Conservation (phyloP, 805 yeast genomes). For the Barnettozyma wickerhamii region DNA sequence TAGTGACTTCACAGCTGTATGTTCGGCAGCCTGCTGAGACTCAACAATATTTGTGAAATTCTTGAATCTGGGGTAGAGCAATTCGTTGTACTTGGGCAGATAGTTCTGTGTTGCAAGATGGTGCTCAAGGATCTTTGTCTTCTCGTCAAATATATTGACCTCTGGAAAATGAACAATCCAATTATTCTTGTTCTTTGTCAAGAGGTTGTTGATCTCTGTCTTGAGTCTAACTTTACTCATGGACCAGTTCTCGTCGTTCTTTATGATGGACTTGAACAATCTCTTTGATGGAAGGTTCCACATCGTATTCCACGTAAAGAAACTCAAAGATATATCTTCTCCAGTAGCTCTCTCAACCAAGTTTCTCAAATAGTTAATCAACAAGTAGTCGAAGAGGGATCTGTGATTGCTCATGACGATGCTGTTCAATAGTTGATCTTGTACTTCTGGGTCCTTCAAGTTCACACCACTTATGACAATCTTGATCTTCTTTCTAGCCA, state of each 20-base stretch:
- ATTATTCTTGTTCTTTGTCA: slow-evolving; percentile 35
- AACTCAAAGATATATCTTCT: slow-evolving; percentile 34
- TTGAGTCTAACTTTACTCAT: slow-evolving; percentile 33
- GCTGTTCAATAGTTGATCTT: slow-evolving; percentile 30
- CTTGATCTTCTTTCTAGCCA: slow-evolving; percentile 22
- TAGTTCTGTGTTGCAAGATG: slow-evolving; percentile 51
- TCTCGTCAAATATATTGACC: slow-evolving; percentile 62
- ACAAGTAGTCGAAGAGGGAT: slow-evolving; percentile 61
- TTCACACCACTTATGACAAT: slow-evolving; percentile 25
- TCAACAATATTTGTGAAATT: slow-evolving; percentile 46
- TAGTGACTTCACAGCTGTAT: slow-evolving; percentile 18
- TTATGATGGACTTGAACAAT: slow-evolving; percentile 42
- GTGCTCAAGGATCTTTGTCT: slow-evolving; percentile 43
- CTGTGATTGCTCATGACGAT: slow-evolving; percentile 52
- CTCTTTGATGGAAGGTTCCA: slow-evolving; percentile 57
- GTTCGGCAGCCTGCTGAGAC: slow-evolving; percentile 2
- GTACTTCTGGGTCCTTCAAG: slow-evolving; percentile 18
- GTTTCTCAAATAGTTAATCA: slow-evolving; percentile 37
- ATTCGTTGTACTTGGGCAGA: slow-evolving; percentile 53
- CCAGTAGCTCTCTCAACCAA: slow-evolving; percentile 23
- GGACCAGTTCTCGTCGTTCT: slow-evolving; percentile 69
- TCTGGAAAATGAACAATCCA: slow-evolving; percentile 84
- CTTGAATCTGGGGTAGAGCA: slow-evolving; percentile 76
- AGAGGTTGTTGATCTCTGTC: slow-evolving; percentile 25
- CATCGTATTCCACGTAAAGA: slow-evolving; percentile 66